Percentiles rank a stretch among this genome's conserved stretches.
Conservation (phyloP, 164 flowering plant species). For the Vitis amurensis region DNA sequence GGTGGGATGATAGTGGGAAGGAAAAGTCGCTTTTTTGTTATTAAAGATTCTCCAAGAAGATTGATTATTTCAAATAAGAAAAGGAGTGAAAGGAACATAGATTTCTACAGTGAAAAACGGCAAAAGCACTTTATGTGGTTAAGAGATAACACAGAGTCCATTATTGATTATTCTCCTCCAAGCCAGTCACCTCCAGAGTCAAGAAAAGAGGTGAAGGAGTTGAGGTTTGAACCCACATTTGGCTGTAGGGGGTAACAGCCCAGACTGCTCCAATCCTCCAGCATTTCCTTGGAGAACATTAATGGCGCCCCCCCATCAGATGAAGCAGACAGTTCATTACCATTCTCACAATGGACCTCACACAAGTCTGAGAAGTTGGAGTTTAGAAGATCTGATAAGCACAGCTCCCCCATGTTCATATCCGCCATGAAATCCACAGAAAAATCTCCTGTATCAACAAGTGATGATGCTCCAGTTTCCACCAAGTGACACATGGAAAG, state of each 20-base stretch:
- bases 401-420: conserved; percentile 11
- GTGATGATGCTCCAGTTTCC: neutral
- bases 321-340: too few relatives aligned
- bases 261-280: conserved; percentile 7
- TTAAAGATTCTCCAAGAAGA: too few relatives aligned
- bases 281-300: neutral
- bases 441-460: neutral
- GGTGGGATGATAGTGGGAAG: too few relatives aligned
- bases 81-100: neutral
- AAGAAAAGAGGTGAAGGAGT: conserved; percentile 6
- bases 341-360: too few relatives aligned
- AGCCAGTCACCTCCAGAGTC: conserved; percentile 11
- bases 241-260: neutral
- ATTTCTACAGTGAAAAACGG: neutral
- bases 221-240: conserved; percentile 6
- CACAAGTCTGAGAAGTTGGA: conserved; percentile 7
- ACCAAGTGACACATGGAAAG: too few relatives aligned
- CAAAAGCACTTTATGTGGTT: neutral
- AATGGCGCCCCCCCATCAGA: too few relatives aligned
- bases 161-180: conserved; percentile 1
- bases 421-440: conserved; percentile 9
- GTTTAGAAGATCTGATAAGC: conserved; percentile 9
- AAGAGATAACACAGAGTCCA: neutral
- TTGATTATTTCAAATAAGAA: too few relatives aligned
- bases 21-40: too few relatives aligned